Percentiles rank a stretch among this genome's conserved stretches.
phyloP scores from a whole-genome alignment of 208 protist species.

The Blechomonas ayalai region DNA sequence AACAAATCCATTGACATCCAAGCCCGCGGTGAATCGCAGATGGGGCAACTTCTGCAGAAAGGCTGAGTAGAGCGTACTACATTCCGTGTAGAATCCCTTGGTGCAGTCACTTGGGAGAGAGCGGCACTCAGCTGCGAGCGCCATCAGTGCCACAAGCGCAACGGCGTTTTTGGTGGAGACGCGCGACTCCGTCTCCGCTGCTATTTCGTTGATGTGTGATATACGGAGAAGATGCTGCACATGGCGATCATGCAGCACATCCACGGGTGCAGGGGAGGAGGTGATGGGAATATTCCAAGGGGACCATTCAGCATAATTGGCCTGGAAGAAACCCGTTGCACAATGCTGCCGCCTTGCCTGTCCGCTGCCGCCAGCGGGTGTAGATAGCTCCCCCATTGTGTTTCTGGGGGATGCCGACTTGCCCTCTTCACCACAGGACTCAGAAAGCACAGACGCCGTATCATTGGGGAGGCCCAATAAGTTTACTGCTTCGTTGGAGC shows the following conservation, averaged over 20 bases:
- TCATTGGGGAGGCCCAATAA: too few relatives aligned
- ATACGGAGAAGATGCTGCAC: conserved; percentile 62
- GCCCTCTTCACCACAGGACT: too few relatives aligned
- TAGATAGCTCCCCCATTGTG: too few relatives aligned
- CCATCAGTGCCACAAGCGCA: conserved; percentile 53
- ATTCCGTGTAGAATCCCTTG: conserved; percentile 64
- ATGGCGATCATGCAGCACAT: conserved; percentile 34
- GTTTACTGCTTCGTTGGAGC: too few relatives aligned
- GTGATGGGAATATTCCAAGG: too few relatives aligned
- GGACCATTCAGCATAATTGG: too few relatives aligned
- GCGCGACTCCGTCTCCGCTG: conserved; percentile 1
- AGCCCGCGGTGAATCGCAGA: conserved; percentile 28
- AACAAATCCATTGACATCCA: conserved; percentile 65
- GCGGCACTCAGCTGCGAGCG: conserved; percentile 51
- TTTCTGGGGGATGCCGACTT: too few relatives aligned
- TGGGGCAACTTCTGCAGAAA: conserved; percentile 31
- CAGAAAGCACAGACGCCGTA: too few relatives aligned
- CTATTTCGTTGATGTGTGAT: conserved; percentile 41
- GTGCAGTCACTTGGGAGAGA: conserved; percentile 32
- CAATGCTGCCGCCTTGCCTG: too few relatives aligned
- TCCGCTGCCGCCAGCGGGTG: too few relatives aligned
- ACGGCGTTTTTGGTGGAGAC: conserved; percentile 36
- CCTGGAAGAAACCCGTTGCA: too few relatives aligned
- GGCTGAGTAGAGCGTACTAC: conserved; percentile 39
- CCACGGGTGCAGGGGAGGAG: too few relatives aligned